A percentile compares a stretch with the other conserved stretches of the same genome.
Conservation (phyloP, 2,329 filamentous ascomycete species). For the Xylariaceae sp. region DNA sequence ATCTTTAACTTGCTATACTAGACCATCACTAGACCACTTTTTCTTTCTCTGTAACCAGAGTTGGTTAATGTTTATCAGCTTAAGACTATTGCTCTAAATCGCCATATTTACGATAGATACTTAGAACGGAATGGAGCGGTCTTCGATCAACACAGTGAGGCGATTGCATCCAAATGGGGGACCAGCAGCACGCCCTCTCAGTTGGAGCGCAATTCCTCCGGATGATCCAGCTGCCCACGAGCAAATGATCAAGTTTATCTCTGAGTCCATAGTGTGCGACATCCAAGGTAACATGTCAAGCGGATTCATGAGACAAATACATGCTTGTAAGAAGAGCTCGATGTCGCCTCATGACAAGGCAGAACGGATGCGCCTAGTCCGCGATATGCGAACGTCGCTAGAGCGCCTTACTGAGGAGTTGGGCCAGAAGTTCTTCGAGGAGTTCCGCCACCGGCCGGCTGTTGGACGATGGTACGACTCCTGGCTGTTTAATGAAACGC, state of each 20-base stretch:
- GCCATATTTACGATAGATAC: conserved; percentile 8
- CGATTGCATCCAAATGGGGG: conserved; percentile 22
- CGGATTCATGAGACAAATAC: conserved; percentile 26
- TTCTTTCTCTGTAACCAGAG: conserved; percentile 5
- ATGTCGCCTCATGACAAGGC: conserved; percentile 30
- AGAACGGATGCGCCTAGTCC: conserved; percentile 29
- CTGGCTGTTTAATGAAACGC: conserved; percentile 27
- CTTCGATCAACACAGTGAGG: conserved; percentile 12
- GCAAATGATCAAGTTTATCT: conserved; percentile 30
- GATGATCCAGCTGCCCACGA: conserved; percentile 29
- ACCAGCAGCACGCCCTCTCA: conserved; percentile 15
- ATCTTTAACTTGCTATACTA: conserved; percentile 1
- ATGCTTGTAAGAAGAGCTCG: conserved; percentile 27
- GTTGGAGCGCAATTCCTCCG: conserved; percentile 26
- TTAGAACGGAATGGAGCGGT: conserved; percentile 2
- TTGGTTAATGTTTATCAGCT: background rate
- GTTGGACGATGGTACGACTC: conserved; percentile 32
- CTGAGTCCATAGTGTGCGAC: conserved; percentile 26
- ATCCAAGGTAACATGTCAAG: conserved; percentile 29
- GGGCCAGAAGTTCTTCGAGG: conserved; percentile 29
- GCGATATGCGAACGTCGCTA: conserved; percentile 26
- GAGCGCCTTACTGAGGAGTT: conserved; percentile 30
- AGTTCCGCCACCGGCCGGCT: conserved; percentile 26
- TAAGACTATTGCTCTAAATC: background rate
- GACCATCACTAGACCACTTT: background rate